Conservation (phyloP, 2,329 filamentous ascomycete species). For the Fusarium sp. region DNA sequence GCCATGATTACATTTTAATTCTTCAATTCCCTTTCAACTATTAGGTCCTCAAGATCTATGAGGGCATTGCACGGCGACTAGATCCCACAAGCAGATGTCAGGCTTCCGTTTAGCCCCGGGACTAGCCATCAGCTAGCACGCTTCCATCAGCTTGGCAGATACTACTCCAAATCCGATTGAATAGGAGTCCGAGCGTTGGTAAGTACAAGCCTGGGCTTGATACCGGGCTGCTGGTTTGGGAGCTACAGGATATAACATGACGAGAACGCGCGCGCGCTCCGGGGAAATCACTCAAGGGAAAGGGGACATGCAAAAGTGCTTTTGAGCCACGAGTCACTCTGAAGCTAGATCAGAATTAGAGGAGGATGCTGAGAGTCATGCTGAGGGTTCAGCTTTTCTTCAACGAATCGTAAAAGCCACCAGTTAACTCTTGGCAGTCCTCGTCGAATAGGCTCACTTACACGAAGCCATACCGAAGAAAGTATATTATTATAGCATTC, state of each 20-base stretch:
- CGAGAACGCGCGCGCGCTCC: background rate
- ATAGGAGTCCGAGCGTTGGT: background rate
- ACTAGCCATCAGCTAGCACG: background rate
- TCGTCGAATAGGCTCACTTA: accelerated
- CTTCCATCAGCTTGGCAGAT: background rate
- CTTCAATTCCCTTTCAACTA: background rate
- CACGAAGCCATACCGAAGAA: background rate
- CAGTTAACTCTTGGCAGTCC: accelerated
- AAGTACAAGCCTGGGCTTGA: background rate
- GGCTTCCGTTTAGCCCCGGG: background rate
- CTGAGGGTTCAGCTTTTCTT: background rate
- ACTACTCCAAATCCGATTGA: background rate
- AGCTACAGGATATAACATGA: no score
- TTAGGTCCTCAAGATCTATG: background rate
- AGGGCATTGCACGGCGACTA: background rate
- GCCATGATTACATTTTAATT: accelerated
- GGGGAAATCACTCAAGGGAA: accelerated
- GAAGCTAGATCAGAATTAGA: accelerated
- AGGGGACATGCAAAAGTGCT: background rate
- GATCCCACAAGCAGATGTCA: no score
- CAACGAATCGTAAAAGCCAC: background rate
- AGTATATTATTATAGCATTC: background rate
- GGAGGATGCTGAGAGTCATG: background rate
- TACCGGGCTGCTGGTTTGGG: background rate
- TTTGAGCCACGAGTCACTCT: accelerated